These are phyloP conservation scores for Glebionis coronaria DNA, from an alignment of 129 eudicot species.

Conservation along the genomic window DNA sequence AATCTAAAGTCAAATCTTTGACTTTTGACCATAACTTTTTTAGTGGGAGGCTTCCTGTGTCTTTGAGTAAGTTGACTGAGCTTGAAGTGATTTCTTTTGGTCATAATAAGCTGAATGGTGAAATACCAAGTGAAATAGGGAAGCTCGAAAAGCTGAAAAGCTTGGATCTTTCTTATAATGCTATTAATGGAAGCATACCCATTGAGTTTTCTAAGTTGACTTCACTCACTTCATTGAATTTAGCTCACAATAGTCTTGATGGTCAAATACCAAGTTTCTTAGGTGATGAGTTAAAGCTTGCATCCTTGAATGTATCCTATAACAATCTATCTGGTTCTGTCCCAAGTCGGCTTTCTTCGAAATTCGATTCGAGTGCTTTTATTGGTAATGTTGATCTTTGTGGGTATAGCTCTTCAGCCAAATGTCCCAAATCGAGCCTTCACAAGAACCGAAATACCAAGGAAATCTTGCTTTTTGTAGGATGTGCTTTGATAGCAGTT, in stretches of 20 bases:
- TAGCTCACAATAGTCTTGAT: conserved; percentile 53
- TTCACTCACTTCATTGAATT: conserved; percentile 37
- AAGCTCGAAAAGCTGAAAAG: conserved; percentile 47
- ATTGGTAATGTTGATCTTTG: conserved; percentile 70
- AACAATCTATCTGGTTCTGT: conserved; percentile 72
- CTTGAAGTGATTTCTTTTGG: conserved; percentile 49
- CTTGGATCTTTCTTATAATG: conserved; percentile 60
- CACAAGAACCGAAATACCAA: conserved; percentile 39
- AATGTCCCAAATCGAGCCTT: conserved; percentile 41
- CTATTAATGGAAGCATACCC: conserved; percentile 64
- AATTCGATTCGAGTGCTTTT: conserved; percentile 63
- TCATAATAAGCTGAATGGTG: conserved; percentile 49
- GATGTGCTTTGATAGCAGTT: conserved; percentile 54
- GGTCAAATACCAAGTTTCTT: conserved; percentile 67
- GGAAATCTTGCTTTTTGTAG: conserved; percentile 63
- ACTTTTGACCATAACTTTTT: conserved; percentile 60
- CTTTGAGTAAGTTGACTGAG: conserved; percentile 45
- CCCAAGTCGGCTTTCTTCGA: conserved; percentile 48
- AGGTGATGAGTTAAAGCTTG: conserved; percentile 50
- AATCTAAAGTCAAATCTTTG: conserved; percentile 37
- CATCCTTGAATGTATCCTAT: conserved; percentile 71
- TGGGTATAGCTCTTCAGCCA: conserved; percentile 56
- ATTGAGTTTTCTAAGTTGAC: conserved; percentile 40
- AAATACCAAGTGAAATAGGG: conserved; percentile 48
- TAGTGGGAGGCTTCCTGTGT: conserved; percentile 44